These are phyloP conservation scores for Rubia balearica DNA, from an alignment of 305 asterid genomes.

Conservation along the genomic window DNA sequence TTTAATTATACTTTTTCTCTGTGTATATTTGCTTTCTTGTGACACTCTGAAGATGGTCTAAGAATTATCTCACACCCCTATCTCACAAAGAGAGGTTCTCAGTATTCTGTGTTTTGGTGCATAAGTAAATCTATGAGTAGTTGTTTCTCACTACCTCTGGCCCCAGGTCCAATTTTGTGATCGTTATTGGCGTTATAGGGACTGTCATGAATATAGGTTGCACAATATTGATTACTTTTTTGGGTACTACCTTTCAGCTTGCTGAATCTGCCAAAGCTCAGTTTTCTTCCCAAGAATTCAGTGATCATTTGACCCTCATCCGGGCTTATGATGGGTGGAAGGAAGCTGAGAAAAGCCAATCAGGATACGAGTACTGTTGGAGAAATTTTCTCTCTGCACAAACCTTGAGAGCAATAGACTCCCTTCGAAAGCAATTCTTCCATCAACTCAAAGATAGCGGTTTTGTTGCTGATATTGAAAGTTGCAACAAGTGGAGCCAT, in stretches of 20 bases:
- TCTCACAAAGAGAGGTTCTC: conserved; percentile 4
- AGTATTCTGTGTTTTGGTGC: not conserved
- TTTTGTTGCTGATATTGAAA: conserved; percentile 51
- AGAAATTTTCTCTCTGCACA: conserved; percentile 82
- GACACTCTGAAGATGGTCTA: not conserved
- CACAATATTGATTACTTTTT: conserved; percentile 1
- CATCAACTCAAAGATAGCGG: conserved; percentile 70
- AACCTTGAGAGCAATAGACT: conserved; percentile 85
- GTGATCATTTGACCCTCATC: conserved; percentile 80
- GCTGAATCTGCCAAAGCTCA: conserved; percentile 94
- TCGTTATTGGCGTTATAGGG: not conserved
- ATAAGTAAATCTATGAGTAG: not conserved
- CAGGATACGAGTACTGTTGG: conserved; percentile 84
- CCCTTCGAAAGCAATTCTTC: conserved; percentile 72
- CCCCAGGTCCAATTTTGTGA: not conserved
- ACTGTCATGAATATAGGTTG: not conserved
- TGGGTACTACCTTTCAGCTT: conserved; percentile 47
- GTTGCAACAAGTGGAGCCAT: conserved; percentile 65
- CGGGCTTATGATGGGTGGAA: conserved; percentile 96
- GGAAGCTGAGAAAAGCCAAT: conserved; percentile 67
- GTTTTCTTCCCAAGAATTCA: conserved; percentile 77
- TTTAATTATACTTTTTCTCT: not conserved
- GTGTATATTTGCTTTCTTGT: not conserved
- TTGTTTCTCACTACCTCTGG: not conserved
- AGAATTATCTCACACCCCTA: not conserved